These are phyloP conservation scores for Dimargaris cristalligena DNA, from an alignment of 192 early-diverging fungal genomes.

Conservation along the genomic window DNA sequence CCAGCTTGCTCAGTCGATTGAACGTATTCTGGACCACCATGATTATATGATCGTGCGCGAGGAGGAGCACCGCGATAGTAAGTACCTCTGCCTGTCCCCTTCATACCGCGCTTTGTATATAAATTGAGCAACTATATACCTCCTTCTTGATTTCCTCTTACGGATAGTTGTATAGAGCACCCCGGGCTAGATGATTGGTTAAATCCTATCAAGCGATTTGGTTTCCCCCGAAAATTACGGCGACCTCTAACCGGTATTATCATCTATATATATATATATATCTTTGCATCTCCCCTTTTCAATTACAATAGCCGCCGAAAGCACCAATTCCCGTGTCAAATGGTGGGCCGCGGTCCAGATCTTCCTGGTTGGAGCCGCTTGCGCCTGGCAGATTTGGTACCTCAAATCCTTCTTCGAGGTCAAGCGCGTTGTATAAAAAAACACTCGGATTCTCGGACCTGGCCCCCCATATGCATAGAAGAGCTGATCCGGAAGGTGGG, in stretches of 20 bases:
- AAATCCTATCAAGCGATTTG: not conserved
- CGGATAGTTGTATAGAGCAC: too few relatives aligned
- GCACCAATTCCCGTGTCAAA: conserved; percentile 59
- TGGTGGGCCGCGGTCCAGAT: conserved; percentile 21
- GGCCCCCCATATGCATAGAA: too few relatives aligned
- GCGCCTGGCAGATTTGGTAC: conserved; percentile 11
- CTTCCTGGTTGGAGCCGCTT: conserved; percentile 1
- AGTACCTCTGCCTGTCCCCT: conserved; percentile 14
- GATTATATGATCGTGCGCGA: conserved; percentile 48
- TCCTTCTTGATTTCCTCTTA: not conserved
- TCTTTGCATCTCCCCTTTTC: conserved; percentile 8
- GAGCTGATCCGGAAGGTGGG: too few relatives aligned
- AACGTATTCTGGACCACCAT: conserved; percentile 49
- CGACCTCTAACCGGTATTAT: not conserved
- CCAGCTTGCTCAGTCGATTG: conserved; percentile 39
- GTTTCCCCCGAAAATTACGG: not conserved
- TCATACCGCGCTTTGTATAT: conserved; percentile 5
- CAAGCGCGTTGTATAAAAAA: conserved; percentile 10
- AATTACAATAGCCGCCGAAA: conserved; percentile 69
- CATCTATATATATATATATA: not conserved
- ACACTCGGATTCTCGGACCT: too few relatives aligned
- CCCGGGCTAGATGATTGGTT: too few relatives aligned
- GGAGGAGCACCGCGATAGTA: conserved; percentile 48
- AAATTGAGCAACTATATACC: not conserved
- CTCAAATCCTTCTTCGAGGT: conserved; percentile 12